phyloP scores from a whole-genome alignment of 1,139 yeast species.

The Taiozyma sp. region DNA sequence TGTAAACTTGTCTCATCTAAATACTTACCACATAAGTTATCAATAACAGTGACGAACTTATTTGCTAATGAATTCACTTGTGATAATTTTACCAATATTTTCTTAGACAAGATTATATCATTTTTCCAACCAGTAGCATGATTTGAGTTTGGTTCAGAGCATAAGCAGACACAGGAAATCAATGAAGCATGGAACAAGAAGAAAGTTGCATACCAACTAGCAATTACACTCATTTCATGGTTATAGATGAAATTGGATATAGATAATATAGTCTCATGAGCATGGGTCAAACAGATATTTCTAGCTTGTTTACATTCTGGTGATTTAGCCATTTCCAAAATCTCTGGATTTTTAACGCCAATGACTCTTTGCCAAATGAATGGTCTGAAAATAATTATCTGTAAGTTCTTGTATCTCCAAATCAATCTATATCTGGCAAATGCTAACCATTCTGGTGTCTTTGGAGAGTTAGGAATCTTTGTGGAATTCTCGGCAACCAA shows the following conservation, averaged over 20 bases:
- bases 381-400: conserved; percentile 48
- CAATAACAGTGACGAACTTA: conserved; percentile 44
- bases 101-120: conserved; percentile 41
- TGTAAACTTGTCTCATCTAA: conserved; percentile 15
- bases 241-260: conserved; percentile 41
- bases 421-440: conserved; percentile 44
- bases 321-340: conserved; percentile 29
- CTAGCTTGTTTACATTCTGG: conserved; percentile 46
- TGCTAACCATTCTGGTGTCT: conserved; percentile 36
- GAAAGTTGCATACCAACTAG: conserved; percentile 61
- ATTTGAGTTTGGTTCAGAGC: conserved; percentile 42
- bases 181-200: conserved; percentile 56
- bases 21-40: conserved; percentile 32
- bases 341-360: conserved; percentile 34
- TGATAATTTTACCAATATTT: conserved; percentile 34
- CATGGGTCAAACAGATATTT: conserved; percentile 44
- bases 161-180: conserved; percentile 48
- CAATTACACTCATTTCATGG: conserved; percentile 36
- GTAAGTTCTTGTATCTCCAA: conserved; percentile 52
- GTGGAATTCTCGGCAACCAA: conserved; percentile 19
- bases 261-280: conserved; percentile 46
- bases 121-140: conserved; percentile 40
- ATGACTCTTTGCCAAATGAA: conserved; percentile 49
- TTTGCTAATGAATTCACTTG: conserved; percentile 43
- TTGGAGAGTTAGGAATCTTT: conserved; percentile 17